Evolutionary conservation across 1,284 basidiomycete species (phyloP).

Genomic region (Puccinia coronata): DNA sequence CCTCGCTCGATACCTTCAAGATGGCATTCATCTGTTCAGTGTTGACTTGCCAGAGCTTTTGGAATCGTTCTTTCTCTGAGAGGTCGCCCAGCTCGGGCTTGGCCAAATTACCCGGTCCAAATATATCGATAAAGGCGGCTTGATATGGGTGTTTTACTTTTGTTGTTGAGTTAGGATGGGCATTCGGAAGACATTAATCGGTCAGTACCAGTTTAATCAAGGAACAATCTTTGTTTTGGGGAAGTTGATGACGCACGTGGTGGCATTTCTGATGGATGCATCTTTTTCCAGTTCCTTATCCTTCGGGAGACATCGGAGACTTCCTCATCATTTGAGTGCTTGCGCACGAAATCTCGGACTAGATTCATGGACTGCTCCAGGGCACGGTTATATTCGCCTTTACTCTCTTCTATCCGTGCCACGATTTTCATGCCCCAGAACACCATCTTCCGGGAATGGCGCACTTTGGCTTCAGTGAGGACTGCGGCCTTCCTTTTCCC

Average conservation of each 20-base stretch:
- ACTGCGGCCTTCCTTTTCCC: too few relatives aligned
- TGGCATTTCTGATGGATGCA: neutral
- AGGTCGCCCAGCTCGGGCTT: neutral
- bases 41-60: neutral
- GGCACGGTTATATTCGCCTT: neutral
- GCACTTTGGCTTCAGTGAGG: too few relatives aligned
- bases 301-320: constrained; percentile 16
- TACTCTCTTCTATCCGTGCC: neutral
- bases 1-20: neutral
- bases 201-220: neutral
- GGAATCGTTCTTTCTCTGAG: neutral
- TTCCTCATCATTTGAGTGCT: neutral
- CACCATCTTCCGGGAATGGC: neutral
- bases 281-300: neutral
- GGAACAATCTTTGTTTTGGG: neutral
- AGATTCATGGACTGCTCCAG: neutral
- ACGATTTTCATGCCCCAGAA: neutral
- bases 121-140: neutral
- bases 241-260: neutral
- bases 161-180: neutral
- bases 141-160: constrained; percentile 20
- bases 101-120: constrained; percentile 15
- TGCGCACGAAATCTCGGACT: neutral
- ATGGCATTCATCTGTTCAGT: neutral
- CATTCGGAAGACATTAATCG: neutral